Conservation (phyloP, 306 rosid genomes). For the Acacia acuminata region DNA sequence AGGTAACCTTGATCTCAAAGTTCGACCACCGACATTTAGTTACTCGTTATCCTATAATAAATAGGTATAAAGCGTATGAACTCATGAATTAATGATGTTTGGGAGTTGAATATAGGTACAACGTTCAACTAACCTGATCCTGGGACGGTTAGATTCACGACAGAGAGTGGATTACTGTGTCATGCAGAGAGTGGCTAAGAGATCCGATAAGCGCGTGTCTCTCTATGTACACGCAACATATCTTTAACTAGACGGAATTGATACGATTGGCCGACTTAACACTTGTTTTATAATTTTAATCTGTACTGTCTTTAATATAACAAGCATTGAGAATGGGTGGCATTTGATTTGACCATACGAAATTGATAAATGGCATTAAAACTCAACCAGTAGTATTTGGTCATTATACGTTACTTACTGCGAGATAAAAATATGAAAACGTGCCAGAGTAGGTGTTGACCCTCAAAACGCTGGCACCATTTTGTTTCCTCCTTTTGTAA, state of each 20-base stretch:
- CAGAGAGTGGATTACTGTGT: neutral
- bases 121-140: neutral
- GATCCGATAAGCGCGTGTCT: neutral
- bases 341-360: too few species aligned
- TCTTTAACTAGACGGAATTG: neutral
- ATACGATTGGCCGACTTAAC: neutral
- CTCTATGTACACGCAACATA: neutral
- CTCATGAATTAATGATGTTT: neutral
- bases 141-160: neutral
- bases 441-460: neutral
- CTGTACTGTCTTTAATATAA: neutral
- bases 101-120: neutral
- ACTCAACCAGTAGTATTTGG: neutral
- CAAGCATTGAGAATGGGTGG: neutral
- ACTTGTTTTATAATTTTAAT: neutral
- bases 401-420: neutral
- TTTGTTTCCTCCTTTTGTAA: neutral
- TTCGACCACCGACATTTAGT: slow-evolving; percentile 1
- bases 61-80: neutral
- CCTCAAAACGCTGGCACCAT: neutral
- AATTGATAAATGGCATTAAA: neutral
- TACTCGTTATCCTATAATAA: neutral
- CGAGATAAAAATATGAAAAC: neutral
- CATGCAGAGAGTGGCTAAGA: neutral
- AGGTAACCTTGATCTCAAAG: neutral